phyloP scores from a whole-genome alignment of 2,329 filamentous ascomycete genomes.

The Alternaria alternata region DNA sequence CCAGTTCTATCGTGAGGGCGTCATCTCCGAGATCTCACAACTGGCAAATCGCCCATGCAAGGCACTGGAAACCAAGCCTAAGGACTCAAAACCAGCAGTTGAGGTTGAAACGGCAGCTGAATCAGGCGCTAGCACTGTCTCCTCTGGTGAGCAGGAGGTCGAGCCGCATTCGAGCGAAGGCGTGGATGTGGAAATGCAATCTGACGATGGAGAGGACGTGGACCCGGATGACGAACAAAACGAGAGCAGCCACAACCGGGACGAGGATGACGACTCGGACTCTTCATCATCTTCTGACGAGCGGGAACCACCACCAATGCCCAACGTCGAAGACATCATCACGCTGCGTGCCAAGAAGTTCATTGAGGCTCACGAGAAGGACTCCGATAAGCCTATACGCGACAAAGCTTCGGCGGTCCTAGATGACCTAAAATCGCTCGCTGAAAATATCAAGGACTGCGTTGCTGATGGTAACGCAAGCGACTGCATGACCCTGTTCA shows the following conservation, averaged over 20 bases:
- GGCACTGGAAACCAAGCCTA: slow-evolving; percentile 37
- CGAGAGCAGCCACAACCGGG: slow-evolving; percentile 67
- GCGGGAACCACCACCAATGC: slow-evolving; percentile 32
- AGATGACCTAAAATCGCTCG: slow-evolving; percentile 73
- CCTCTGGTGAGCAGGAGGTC: slow-evolving; percentile 43
- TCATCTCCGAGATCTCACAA: slow-evolving; percentile 88
- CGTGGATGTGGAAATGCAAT: slow-evolving; percentile 61
- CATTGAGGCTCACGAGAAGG: slow-evolving; percentile 80
- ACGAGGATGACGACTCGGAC: slow-evolving; percentile 70
- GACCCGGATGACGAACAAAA: slow-evolving; percentile 62
- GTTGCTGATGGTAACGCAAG: slow-evolving; percentile 62
- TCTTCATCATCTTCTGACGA: slow-evolving; percentile 63
- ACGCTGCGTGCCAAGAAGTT: slow-evolving; percentile 81
- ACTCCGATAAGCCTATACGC: slow-evolving; percentile 76
- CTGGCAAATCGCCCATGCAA: slow-evolving; percentile 66
- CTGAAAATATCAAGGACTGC: slow-evolving; percentile 73
- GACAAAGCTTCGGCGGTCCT: slow-evolving; percentile 81
- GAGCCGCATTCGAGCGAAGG: slow-evolving; percentile 63
- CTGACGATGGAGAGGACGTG: slow-evolving; percentile 64
- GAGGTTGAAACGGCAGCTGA: slow-evolving; percentile 37
- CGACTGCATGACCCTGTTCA: slow-evolving; percentile 73
- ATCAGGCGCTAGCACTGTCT: slow-evolving; percentile 34
- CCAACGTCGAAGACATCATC: slow-evolving; percentile 75
- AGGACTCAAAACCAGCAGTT: slow-evolving; percentile 34
- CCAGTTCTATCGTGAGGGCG: slow-evolving; percentile 96